phyloP scores from a whole-genome alignment of 805 yeast species.

The Candida sakaeoensis region DNA sequence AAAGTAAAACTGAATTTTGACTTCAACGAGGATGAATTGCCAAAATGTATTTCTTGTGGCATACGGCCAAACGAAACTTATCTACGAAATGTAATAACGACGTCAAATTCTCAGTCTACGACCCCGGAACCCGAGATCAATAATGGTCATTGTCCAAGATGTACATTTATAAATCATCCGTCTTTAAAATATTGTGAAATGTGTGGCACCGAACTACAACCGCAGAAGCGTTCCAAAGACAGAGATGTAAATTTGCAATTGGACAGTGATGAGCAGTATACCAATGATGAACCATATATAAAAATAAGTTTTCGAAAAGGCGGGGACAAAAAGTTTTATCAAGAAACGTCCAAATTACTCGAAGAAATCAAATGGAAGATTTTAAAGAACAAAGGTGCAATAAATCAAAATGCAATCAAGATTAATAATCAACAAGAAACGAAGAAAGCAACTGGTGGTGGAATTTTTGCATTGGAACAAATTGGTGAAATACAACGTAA shows the following conservation, averaged over 20 bases:
- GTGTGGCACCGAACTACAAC: slow-evolving; percentile 58
- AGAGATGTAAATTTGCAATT: slow-evolving; percentile 19
- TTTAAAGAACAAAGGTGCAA: slow-evolving; percentile 28
- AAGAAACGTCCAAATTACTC: slow-evolving; percentile 37
- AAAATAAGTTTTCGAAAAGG: slow-evolving; percentile 75
- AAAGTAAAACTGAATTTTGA: slow-evolving; percentile 18
- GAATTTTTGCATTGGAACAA: slow-evolving; percentile 68
- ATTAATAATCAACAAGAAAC: slow-evolving; percentile 6
- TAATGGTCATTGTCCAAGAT: slow-evolving; percentile 42
- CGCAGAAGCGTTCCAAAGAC: background rate
- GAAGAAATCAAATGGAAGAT: slow-evolving; percentile 50
- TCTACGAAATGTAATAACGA: slow-evolving; percentile 1
- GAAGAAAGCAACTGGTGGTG: slow-evolving; percentile 32
- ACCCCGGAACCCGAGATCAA: background rate
- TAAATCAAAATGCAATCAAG: slow-evolving; percentile 36
- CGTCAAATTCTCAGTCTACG: background rate
- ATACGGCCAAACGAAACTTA: slow-evolving; percentile 19
- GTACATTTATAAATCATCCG: slow-evolving; percentile 84
- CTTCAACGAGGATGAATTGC: slow-evolving; percentile 18
- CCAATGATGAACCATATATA: slow-evolving; percentile 36
- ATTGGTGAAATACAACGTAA: slow-evolving; percentile 51
- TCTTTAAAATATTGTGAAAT: slow-evolving; percentile 77
- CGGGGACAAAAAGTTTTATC: slow-evolving; percentile 55
- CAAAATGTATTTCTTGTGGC: slow-evolving; percentile 40
- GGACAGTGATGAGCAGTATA: slow-evolving; percentile 32